phyloP scores from a whole-genome alignment of 345 rosid genomes.

The Brassica carinata region DNA sequence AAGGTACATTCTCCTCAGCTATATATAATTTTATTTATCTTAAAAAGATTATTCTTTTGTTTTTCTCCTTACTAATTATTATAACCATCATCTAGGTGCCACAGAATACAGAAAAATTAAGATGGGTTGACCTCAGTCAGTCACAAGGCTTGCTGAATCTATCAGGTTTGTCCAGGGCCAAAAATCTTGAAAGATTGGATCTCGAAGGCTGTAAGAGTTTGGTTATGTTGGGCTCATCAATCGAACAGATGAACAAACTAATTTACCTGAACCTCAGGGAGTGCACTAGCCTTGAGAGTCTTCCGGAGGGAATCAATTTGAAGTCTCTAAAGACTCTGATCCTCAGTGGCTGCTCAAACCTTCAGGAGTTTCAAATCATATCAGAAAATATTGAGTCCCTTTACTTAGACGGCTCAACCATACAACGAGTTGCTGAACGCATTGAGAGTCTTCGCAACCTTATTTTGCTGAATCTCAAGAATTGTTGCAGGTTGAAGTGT shows the following conservation, averaged over 20 bases:
- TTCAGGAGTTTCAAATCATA: constrained; percentile 30
- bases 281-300: constrained; percentile 32
- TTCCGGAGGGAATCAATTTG: constrained; percentile 10
- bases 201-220: constrained; percentile 40
- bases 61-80: not conserved
- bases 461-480: constrained; percentile 29
- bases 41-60: not conserved
- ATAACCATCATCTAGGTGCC: not conserved
- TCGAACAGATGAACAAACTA: constrained; percentile 24
- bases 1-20: constrained; percentile 20
- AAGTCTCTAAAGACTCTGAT: constrained; percentile 24
- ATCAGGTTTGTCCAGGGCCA: constrained; percentile 40
- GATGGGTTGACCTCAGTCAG: constrained; percentile 28
- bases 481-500: constrained; percentile 17
- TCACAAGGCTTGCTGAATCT: constrained; percentile 26
- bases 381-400: constrained; percentile 25
- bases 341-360: constrained; percentile 38
- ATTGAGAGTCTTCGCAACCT: constrained; percentile 22
- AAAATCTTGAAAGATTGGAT: constrained; percentile 30
- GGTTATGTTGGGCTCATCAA: constrained; percentile 16
- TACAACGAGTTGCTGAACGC: no score
- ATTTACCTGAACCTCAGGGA: constrained; percentile 27
- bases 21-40: no score
- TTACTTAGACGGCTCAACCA: constrained; percentile 31
- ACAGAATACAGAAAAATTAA: constrained; percentile 34